Conservation (phyloP, 2,329 filamentous ascomycete genomes). For the Xylaria arbuscula region DNA sequence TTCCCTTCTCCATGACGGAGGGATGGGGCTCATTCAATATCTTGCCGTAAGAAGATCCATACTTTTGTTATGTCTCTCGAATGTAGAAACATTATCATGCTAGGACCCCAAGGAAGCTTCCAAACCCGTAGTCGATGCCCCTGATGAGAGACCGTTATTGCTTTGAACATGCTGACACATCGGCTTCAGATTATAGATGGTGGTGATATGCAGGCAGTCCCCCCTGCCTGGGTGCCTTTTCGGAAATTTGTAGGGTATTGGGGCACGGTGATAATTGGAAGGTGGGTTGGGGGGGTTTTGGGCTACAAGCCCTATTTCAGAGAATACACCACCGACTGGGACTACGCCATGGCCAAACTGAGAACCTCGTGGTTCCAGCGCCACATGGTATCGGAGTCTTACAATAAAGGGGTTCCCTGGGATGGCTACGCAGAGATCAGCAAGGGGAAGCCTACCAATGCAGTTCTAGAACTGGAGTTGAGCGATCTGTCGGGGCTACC, state of each 20-base stretch:
- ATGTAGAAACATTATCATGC: no score
- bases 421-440: conserved; percentile 21
- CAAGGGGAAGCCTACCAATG: conserved; percentile 23
- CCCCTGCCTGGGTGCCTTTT: conserved; percentile 51
- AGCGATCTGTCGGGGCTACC: no score
- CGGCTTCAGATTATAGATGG: conserved; percentile 36
- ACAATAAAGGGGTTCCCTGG: no score
- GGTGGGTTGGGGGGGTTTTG: conserved; percentile 52
- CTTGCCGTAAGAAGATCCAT: conserved; percentile 48
- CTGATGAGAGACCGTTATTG: no score
- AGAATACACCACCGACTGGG: conserved; percentile 54
- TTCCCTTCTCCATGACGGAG: conserved; percentile 43
- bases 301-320: conserved; percentile 53
- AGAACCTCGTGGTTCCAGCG: conserved; percentile 41
- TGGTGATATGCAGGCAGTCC: conserved; percentile 33
- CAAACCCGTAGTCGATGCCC: no score
- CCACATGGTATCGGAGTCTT: conserved; percentile 50
- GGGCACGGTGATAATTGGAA: conserved; percentile 47
- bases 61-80: no score
- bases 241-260: conserved; percentile 44
- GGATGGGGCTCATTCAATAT: conserved; percentile 50
- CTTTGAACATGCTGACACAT: no score
- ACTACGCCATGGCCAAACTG: conserved; percentile 50
- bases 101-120: no score
- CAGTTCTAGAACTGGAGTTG: no score